Evolutionary conservation across 768 basidiomycete genomes (phyloP), one percentile per base, ranked within the genome.

Genomic region (Lyophyllum decastes): DNA sequence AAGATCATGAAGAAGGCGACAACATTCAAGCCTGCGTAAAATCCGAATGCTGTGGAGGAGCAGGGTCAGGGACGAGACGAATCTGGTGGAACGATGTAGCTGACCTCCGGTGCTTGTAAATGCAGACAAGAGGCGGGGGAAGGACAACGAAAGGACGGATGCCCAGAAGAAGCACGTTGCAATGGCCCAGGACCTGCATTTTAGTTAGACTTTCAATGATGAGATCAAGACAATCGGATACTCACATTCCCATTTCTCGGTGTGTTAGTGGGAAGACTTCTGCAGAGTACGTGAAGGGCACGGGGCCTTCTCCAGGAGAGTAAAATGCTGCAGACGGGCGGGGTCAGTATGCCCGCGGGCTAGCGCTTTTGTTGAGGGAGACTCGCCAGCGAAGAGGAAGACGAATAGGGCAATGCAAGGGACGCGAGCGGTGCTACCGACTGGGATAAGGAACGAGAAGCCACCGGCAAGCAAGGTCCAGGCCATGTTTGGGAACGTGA

Each of bases 201-300:
- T 24, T 10, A 69, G 35, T 8, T 4, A 41, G 21, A 25, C 16
- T 27, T 72, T 65, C 69, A 34, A 26, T 73, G 12, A 19, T 50
- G 16, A 27, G 26, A 33, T 67, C 4, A 66, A 72, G 57, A 68
- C 71, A 11, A 58, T 57, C 68, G 45, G 40, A 12, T 5, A 66
- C 73, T 64, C 46, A 78, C 78, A 80, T 80, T 61, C 78, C 78
- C 75, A 89, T 79, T 64, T 91, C 90, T 64, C 92, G 78, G 58
- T 90, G 83, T 27, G 88, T 87, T 38, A 95, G 78, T 6, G 93
- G 94, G 82, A 92, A 96, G 12, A 90, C 93, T 71, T 95, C 94
- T 2, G 94, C 94, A 4, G 92, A 94, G 68, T 95, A 95, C 0
- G 90, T 88, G 71, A 89, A 95, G 0, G 94, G 94, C 8, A 95